Evolutionary conservation across 352 stramenopile species (phyloP).

Genomic region (Thalassiosira exigua): DNA sequence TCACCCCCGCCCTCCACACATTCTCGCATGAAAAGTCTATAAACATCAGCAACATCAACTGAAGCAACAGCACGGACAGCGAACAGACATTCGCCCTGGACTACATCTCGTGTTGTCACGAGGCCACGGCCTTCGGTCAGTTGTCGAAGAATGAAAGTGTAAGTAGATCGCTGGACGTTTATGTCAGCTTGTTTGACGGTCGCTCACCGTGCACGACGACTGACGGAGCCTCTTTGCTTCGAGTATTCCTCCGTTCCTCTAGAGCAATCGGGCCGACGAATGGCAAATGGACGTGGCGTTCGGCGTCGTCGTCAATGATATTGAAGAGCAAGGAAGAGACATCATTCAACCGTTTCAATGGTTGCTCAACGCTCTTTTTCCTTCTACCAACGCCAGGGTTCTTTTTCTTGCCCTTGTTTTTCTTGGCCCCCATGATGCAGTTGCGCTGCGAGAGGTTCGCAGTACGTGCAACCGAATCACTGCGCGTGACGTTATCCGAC

Average conservation of each 20-base stretch:
- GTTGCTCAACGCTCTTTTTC: not conserved
- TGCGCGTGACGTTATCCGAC: no score
- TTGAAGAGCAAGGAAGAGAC: slow-evolving; percentile 40
- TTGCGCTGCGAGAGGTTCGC: no score
- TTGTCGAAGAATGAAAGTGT: not conserved
- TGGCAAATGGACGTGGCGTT: slow-evolving; percentile 16
- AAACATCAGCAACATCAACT: slow-evolving; percentile 37
- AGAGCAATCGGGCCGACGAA: slow-evolving; percentile 43
- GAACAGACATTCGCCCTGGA: slow-evolving; percentile 69
- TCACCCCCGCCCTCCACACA: slow-evolving; percentile 4
- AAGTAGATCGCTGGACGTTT: not conserved
- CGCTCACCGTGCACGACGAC: slow-evolving; percentile 32
- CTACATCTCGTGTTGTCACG: slow-evolving; percentile 60
- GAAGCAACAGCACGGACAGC: slow-evolving; percentile 54
- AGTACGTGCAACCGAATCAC: no score
- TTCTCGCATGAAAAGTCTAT: slow-evolving; percentile 16
- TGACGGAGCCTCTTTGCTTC: not conserved
- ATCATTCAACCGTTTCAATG: slow-evolving; percentile 22
- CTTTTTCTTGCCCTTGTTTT: slow-evolving; percentile 5
- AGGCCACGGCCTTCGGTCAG: slow-evolving; percentile 38
- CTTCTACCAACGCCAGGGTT: not conserved
- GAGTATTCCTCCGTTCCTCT: slow-evolving; percentile 4
- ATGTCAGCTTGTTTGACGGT: no score
- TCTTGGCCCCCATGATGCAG: slow-evolving; percentile 1
- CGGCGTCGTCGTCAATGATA: not conserved